Evolutionary conservation across 345 rosid species (phyloP).

Genomic region (Salix exigua): DNA sequence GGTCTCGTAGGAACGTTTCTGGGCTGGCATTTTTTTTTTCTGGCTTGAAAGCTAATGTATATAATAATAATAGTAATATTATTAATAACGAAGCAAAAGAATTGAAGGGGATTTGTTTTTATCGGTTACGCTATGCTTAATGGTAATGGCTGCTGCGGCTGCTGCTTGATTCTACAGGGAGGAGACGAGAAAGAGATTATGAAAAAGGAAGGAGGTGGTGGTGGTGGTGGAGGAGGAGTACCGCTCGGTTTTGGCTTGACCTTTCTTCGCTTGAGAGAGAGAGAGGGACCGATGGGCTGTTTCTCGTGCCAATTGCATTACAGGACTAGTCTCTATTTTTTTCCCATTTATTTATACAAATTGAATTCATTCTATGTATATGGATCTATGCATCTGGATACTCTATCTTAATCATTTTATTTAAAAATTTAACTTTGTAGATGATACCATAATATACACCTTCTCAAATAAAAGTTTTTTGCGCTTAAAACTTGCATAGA

Average conservation of each 20-base stretch:
- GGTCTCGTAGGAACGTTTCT: constrained; percentile 19
- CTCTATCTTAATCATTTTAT: too few species aligned
- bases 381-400: not conserved
- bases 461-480: too few species aligned
- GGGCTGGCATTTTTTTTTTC: constrained; percentile 21
- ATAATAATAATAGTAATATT: not conserved
- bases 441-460: too few species aligned
- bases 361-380: not conserved
- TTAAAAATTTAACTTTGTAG: too few species aligned
- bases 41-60: not conserved
- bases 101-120: not conserved
- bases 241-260: constrained; percentile 6
- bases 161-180: not conserved
- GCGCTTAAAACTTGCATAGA: too few species aligned
- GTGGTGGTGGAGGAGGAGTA: not conserved
- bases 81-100: not conserved
- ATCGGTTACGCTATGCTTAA: not conserved
- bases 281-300: constrained; percentile 6
- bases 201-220: not conserved
- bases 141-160: not conserved
- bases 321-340: not conserved
- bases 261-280: not conserved
- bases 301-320: not conserved
- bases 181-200: too few species aligned
- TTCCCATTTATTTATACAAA: not conserved